Conservation (phyloP, 1,284 basidiomycete genomes). For the Omphalotus olearius region DNA sequence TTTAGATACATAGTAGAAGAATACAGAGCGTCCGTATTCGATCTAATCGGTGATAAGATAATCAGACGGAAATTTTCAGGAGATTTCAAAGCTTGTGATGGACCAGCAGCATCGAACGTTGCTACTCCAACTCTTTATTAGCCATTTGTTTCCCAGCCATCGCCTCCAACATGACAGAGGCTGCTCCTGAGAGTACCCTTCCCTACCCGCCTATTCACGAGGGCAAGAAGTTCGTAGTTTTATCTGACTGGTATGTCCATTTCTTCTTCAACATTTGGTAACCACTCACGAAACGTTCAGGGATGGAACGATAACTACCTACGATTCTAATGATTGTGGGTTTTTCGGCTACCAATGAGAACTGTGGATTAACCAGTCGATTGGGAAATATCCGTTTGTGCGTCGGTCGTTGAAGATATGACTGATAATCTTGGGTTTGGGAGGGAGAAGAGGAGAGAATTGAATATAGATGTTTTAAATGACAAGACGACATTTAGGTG, state of each 20-base stretch:
- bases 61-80: too few species aligned
- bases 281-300: slow-evolving; percentile 35
- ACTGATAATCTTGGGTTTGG: slow-evolving; percentile 79
- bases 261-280: neutral
- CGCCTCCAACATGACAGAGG: slow-evolving; percentile 13
- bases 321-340: slow-evolving; percentile 89
- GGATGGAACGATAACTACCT: slow-evolving; percentile 92
- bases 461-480: slow-evolving; percentile 69
- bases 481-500: slow-evolving; percentile 71
- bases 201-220: slow-evolving; percentile 77
- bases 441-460: slow-evolving; percentile 57
- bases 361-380: slow-evolving; percentile 23
- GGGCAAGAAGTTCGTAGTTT: slow-evolving; percentile 80
- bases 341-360: slow-evolving; percentile 12
- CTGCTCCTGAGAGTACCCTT: slow-evolving; percentile 57
- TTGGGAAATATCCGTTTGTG: neutral
- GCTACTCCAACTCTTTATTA: too few species aligned
- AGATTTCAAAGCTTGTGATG: too few species aligned
- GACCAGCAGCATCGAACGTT: too few species aligned
- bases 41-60: too few species aligned
- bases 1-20: too few species aligned
- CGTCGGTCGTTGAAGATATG: slow-evolving; percentile 38
- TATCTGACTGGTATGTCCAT: slow-evolving; percentile 80
- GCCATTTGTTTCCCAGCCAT: neutral
- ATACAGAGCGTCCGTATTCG: neutral